Conservation (phyloP, 148 eudicot genomes). For the Beta vulgaris region DNA sequence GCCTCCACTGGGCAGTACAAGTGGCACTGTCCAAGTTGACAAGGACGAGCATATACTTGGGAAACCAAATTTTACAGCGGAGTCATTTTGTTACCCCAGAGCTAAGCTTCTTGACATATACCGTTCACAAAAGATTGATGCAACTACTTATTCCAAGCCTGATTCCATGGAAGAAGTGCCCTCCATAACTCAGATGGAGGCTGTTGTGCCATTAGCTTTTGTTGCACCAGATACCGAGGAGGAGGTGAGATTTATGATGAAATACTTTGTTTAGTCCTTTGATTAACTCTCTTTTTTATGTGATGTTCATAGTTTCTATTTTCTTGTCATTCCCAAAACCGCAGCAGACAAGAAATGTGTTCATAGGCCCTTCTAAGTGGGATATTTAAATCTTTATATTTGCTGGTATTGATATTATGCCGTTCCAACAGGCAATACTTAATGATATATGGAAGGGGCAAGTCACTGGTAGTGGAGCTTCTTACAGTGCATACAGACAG, state of each 20-base stretch:
- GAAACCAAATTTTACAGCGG: constrained; percentile 38
- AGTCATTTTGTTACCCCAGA: constrained; percentile 69
- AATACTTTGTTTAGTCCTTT: not conserved
- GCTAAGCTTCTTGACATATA: constrained; percentile 91
- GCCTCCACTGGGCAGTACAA: constrained; percentile 48
- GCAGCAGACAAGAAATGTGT: not conserved
- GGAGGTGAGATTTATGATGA: constrained; percentile 53
- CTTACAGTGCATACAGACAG: constrained; percentile 51
- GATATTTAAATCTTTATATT: not conserved
- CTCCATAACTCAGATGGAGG: constrained; percentile 48
- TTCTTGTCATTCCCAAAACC: not conserved
- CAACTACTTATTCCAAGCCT: constrained; percentile 40
- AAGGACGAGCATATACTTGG: constrained; percentile 54
- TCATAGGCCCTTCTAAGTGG: not conserved
- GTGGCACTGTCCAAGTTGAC: constrained; percentile 42
- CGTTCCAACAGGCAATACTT: constrained; percentile 50
- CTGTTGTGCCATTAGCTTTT: constrained; percentile 75
- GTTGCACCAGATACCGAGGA: constrained; percentile 70
- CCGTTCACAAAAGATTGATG: constrained; percentile 56
- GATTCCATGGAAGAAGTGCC: constrained; percentile 59
- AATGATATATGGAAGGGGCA: constrained; percentile 83
- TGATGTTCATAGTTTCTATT: not conserved
- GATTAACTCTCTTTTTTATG: not conserved
- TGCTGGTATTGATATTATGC: constrained; percentile 16
- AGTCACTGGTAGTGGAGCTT: constrained; percentile 56